Evolutionary conservation across 768 basidiomycete genomes (phyloP), one percentile per base, ranked within the genome.

Genomic region (Suillus paluster): DNA sequence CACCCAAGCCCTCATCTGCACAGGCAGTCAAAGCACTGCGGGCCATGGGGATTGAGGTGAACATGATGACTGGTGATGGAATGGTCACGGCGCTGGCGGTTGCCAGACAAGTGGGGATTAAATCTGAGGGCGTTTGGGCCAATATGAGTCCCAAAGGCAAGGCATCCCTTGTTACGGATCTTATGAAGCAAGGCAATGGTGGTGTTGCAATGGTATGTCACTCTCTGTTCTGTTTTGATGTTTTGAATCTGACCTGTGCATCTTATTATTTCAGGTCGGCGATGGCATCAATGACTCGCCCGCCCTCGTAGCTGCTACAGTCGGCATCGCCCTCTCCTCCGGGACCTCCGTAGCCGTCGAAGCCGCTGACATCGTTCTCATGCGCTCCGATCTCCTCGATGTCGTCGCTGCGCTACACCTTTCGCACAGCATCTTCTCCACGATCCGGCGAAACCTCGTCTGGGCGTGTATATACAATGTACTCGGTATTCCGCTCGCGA

Each of bases 251-350:
- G 30, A 55, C 54, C 6, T 55, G 11, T 7, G 38, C 17, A 55
- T 39, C 17, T 55, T 19, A 39, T 55, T 38, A 23, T 39, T 64
- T 23, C 64, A 96, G 95, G 95, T 99, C 44, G 97, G 97, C 25
- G 97, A 99, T 75, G 97, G 97, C 38, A 97, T 99, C 79, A 99
- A 99, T 74, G 97, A 99, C 73, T 98, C 97, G 3, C 97, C 96
- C 2, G 97, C 97, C 14, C 88, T 99, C 2, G 96, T 95, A 17
- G 95, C 94, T 5, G 94, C 97, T 1, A 94, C 95, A 1, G 93
- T 99, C 25, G 97, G 97, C 45, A 96, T 99, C 63, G 97, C 97
- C 1, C 86, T 99, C 6, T 96, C 94, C 12, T 92, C 95, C 4
- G 97, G 97, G 36, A 96, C 97, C 19, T 97, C 95, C 6, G 94